Evolutionary conservation across 306 rosid genomes (phyloP), one percentile per base, ranked within the genome.

Genomic region (Amphicarpaea edgeworthii): DNA sequence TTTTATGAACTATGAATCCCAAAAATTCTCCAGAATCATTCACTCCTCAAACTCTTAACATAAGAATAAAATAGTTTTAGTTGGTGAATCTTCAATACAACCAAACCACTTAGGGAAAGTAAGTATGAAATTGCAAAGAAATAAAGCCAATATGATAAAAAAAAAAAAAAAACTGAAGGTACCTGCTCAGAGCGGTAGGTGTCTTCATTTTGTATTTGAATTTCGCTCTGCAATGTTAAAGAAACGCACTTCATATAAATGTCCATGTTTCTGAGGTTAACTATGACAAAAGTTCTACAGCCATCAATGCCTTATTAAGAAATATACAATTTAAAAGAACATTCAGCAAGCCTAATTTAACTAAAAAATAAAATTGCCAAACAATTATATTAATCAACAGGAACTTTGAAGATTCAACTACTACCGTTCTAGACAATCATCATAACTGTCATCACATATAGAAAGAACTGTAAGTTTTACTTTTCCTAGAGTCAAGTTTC

Each of bases 171-270:
- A 62, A 47, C 26, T 38, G 20, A 79, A 77, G 58, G 57, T 82
- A 94, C 98, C 98, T 92, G 98, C 76, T 92, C 98, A 69, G 79
- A 79, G 46, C 98, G 98, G 82, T 92, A 94, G 40, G 82, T 38
- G 61, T 92, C 96, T 78, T 70, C 83, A 75, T 94, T 94, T 83
- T 94, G 98, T 41, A 77, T 88, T 46, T 41, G 90, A 81, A 94
- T 94, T 87, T 94, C 98, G 66, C 47, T 82, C 98, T 94, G 94
- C 89, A 86, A 72, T 53, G 75, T 59, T 75, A 37, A 73, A 49
- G 63, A 69, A 82, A 75, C 78, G 68, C 16, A 71, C 21, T 43
- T 54, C 43, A 81, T 54, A 65, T 71, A 30, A 75, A 60, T 49
- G 68, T 62, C 66, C 11, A 42, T 38, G 38, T 9, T 70, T 73